Percentiles rank a stretch among this genome's conserved stretches.
These are phyloP conservation scores for Noccaea caerulescens DNA, from an alignment of 345 rosid genomes.

Conservation along the genomic window DNA sequence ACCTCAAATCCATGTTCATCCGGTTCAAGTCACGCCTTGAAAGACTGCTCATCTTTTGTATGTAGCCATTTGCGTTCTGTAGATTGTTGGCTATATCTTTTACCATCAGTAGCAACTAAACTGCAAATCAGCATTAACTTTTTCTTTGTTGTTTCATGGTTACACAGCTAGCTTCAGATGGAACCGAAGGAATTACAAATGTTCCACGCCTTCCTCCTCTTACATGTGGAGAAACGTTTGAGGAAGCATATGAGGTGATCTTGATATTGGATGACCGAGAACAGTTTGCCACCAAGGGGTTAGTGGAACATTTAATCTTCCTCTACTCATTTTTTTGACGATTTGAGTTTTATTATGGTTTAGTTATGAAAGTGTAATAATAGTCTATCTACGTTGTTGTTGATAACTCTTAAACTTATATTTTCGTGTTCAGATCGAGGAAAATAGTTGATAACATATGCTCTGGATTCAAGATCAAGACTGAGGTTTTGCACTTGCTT, in stretches of 20 bases:
- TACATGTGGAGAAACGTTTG: conserved; percentile 72
- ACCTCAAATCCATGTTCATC: conserved; percentile 43
- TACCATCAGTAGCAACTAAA: conserved; percentile 5
- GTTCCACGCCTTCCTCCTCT: conserved; percentile 68
- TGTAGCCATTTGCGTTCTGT: conserved; percentile 40
- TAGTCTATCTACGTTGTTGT: neutral
- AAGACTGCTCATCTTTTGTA: conserved; percentile 75
- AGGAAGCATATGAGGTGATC: conserved; percentile 72
- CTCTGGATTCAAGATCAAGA: conserved; percentile 66
- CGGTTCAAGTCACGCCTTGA: conserved; percentile 45
- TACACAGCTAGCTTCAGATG: conserved; percentile 45
- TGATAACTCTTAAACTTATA: conserved; percentile 43
- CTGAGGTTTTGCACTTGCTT: conserved; percentile 52
- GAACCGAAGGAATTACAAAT: conserved; percentile 43
- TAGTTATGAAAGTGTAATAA: conserved; percentile 13
- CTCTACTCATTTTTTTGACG: conserved; percentile 13
- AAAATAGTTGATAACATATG: conserved; percentile 66
- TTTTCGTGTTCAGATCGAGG: conserved; percentile 43
- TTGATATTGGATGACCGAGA: conserved; percentile 79
- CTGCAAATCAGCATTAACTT: conserved; percentile 2
- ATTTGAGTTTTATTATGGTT: neutral
- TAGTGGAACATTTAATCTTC: conserved; percentile 36
- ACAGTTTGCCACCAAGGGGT: conserved; percentile 78
- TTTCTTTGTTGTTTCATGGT: conserved; percentile 40
- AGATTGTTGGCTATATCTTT: conserved; percentile 3